Evolutionary conservation across 1,139 yeast genomes (phyloP).

Genomic region (Candida neerlandica): DNA sequence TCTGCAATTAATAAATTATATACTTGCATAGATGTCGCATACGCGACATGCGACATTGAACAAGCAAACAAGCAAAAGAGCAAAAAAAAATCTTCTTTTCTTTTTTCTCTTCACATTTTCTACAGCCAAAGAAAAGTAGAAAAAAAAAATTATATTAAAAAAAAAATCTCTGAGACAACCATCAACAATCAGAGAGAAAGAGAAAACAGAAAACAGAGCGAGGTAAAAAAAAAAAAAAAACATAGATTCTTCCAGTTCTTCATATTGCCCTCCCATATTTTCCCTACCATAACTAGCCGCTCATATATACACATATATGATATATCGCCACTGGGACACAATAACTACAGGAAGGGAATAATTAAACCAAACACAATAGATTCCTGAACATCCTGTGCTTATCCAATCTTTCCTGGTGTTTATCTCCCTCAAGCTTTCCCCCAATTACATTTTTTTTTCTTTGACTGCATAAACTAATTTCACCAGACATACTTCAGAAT

Average conservation of each 20-base stretch:
- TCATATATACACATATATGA: not conserved
- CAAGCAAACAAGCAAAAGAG: too few relatives aligned
- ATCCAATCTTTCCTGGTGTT: not conserved
- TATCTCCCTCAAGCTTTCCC: not conserved
- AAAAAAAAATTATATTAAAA: too few relatives aligned
- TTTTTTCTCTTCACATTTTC: too few relatives aligned
- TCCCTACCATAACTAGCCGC: not conserved
- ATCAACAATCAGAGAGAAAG: too few relatives aligned
- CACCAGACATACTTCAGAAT: not conserved
- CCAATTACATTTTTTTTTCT: not conserved
- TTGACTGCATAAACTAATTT: conserved; percentile 1
- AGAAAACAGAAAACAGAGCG: not conserved
- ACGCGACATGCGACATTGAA: too few relatives aligned
- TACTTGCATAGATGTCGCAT: too few relatives aligned
- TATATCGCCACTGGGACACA: not conserved
- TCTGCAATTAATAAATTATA: too few relatives aligned
- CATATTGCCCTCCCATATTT: not conserved
- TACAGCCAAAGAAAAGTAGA: too few relatives aligned
- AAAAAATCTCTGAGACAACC: too few relatives aligned
- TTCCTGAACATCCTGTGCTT: not conserved
- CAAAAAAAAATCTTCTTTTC: too few relatives aligned
- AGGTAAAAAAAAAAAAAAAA: not conserved
- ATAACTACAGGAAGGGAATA: not conserved
- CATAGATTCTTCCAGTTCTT: not conserved
- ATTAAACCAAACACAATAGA: not conserved